Base-by-base conservation (phyloP, 2,329 filamentous ascomycete genomes). In the Periconia digitata region DNA sequence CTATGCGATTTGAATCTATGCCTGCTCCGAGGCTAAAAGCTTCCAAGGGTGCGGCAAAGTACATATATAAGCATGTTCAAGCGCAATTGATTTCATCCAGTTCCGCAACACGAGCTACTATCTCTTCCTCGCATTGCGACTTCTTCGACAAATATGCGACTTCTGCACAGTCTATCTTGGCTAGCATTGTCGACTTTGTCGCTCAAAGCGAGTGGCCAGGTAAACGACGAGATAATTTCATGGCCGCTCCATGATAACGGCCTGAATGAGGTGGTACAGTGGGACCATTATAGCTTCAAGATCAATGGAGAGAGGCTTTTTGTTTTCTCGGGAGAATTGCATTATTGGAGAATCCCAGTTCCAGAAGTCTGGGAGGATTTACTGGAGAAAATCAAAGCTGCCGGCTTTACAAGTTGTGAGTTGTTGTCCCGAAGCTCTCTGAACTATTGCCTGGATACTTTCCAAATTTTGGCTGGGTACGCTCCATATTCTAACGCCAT, bases 251-350 rank as follows among this genome's bases (percentile, higher is more conserved):
- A 79, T 46, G 72, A 78, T 59, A 73, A 80, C 50, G 74, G 74
- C 5, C 55, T 77, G 42, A 80, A 72, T 48, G 58, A 73, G 4
- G 67, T 74, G 20, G 78, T 81, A 1, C 69, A 79, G 62, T 81
- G 78, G 79, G 79, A 81, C 51, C 73, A 78, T 46, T 79, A 79
- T 61, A 80, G 77, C 60, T 76, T 80, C 57, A 72, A 76, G 23
- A 63, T 81, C 44, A 75, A 81, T 43, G 76, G 74, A 22, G 72
- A 80, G 55, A 67, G 79, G 17, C 60, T 81, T 5, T 81, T 79
- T 53, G 67, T 82, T 37, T 80, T 78, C 58, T 74, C 75, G 13
- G 79, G 79, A 34, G 79, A 82, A 57, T 75, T 82, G 18, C 79
- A 82, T 54, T 81, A 80, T 59, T 78, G 73, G 72, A 70, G 76